Conservation (phyloP, 345 rosid species). For the Lumnitzera littorea region DNA sequence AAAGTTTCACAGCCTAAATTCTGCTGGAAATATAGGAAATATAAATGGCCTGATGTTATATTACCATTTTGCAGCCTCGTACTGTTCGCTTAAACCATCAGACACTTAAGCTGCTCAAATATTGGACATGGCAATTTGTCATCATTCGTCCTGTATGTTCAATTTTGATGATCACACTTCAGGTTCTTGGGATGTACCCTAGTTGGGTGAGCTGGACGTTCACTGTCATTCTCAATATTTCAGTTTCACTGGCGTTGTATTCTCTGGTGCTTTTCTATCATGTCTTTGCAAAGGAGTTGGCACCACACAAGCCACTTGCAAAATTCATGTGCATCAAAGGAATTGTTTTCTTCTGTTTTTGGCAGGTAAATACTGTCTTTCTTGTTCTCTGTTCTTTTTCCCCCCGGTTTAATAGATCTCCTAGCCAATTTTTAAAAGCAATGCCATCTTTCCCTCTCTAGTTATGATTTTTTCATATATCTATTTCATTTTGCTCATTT, state of each 20-base stretch:
- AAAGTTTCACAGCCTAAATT: not conserved
- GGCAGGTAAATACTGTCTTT: slow-evolving; percentile 62
- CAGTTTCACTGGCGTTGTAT: slow-evolving; percentile 86
- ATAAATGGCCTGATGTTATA: slow-evolving; percentile 6
- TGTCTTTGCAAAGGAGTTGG: slow-evolving; percentile 86
- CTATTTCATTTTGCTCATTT: not conserved
- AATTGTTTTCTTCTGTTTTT: slow-evolving; percentile 93
- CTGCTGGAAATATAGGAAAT: not conserved
- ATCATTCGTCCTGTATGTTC: slow-evolving; percentile 80
- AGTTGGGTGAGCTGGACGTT: slow-evolving; percentile 96
- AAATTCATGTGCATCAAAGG: slow-evolving; percentile 99
- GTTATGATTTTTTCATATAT: not conserved
- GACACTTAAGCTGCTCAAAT: slow-evolving; percentile 63
- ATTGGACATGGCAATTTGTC: slow-evolving; percentile 98
- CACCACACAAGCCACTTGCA: slow-evolving; percentile 89
- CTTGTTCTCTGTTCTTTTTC: not conserved
- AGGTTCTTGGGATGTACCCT: slow-evolving; percentile 61
- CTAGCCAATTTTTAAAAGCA: not conserved
- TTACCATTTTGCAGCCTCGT: slow-evolving; percentile 47
- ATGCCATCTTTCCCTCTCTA: not conserved
- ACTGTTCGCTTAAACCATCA: slow-evolving; percentile 64
- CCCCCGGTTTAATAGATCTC: not conserved
- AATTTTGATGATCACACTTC: slow-evolving; percentile 68
- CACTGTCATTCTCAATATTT: slow-evolving; percentile 73
- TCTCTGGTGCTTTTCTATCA: slow-evolving; percentile 85